These are phyloP conservation scores for Schwanniomyces vanrijiae DNA, from an alignment of 805 yeast species.

Conservation along the genomic window DNA sequence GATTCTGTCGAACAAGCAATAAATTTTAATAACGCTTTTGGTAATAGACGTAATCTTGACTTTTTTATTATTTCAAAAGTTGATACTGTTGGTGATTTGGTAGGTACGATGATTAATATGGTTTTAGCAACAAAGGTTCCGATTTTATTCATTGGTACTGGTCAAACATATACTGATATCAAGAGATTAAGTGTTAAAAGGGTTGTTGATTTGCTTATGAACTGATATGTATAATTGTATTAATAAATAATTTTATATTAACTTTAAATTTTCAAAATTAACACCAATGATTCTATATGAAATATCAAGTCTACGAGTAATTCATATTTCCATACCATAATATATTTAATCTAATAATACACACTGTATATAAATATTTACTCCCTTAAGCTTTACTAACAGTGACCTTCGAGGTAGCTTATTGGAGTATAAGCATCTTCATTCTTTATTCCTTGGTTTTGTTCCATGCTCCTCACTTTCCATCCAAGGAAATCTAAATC, in stretches of 20 bases:
- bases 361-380: too few relatives aligned
- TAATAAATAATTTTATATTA: too few relatives aligned
- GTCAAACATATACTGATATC: constrained; percentile 94
- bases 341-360: too few relatives aligned
- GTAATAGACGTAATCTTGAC: constrained; percentile 75
- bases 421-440: constrained; percentile 30
- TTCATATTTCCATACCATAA: too few relatives aligned
- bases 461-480: constrained; percentile 32
- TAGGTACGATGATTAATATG: constrained; percentile 97
- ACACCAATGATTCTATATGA: too few relatives aligned
- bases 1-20: constrained; percentile 95
- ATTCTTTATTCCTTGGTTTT: constrained; percentile 24
- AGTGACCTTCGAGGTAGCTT: constrained; percentile 21
- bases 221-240: constrained; percentile 29
- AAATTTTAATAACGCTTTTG: constrained; percentile 91
- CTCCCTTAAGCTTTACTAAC: neutral
- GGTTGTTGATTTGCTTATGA: constrained; percentile 85
- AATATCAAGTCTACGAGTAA: too few relatives aligned
- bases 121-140: constrained; percentile 96
- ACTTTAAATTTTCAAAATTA: too few relatives aligned
- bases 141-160: constrained; percentile 91
- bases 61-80: constrained; percentile 92
- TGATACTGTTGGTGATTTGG: constrained; percentile 95
- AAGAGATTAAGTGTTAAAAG: constrained; percentile 87
- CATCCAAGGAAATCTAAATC: constrained; percentile 35